Percentiles rank a stretch among this genome's conserved stretches.
These are phyloP conservation scores for Chaetomium sp. DNA, from an alignment of 2,329 filamentous ascomycete genomes.

Conservation along the genomic window DNA sequence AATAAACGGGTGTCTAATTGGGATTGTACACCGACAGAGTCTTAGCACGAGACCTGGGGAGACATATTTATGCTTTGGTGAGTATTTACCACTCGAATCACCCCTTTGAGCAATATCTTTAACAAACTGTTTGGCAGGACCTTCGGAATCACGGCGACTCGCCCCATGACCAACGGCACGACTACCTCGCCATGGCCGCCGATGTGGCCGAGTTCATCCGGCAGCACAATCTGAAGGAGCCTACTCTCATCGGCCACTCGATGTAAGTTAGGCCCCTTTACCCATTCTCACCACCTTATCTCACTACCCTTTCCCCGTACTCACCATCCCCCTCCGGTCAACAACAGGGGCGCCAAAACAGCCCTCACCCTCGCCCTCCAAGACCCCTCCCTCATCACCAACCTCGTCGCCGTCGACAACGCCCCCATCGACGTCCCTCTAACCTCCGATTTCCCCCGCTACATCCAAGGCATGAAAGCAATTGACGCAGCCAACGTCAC, in stretches of 20 bases:
- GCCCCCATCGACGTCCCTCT: slow-evolving; percentile 77
- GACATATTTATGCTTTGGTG: slow-evolving; percentile 76
- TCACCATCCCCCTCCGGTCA: background rate
- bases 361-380: slow-evolving; percentile 81
- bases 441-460: slow-evolving; percentile 67
- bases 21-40: slow-evolving; percentile 1
- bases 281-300: too few relatives aligned
- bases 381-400: slow-evolving; percentile 58
- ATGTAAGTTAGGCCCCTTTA: slow-evolving; percentile 52
- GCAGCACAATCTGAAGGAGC: slow-evolving; percentile 60
- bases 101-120: slow-evolving; percentile 4
- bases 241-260: slow-evolving; percentile 84
- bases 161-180: slow-evolving; percentile 67
- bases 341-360: slow-evolving; percentile 75
- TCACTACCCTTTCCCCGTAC: too few relatives aligned
- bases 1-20: background rate
- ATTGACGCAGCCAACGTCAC: slow-evolving; percentile 64
- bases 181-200: slow-evolving; percentile 74
- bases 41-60: slow-evolving; percentile 71
- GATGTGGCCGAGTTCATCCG: slow-evolving; percentile 76
- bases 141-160: slow-evolving; percentile 91
- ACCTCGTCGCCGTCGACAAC: slow-evolving; percentile 83
- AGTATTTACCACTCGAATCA: background rate
- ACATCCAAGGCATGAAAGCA: slow-evolving; percentile 76
- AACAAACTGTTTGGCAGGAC: slow-evolving; percentile 48